Conservation (phyloP, 257 asterid genomes). For the Jacaranda copaia region DNA sequence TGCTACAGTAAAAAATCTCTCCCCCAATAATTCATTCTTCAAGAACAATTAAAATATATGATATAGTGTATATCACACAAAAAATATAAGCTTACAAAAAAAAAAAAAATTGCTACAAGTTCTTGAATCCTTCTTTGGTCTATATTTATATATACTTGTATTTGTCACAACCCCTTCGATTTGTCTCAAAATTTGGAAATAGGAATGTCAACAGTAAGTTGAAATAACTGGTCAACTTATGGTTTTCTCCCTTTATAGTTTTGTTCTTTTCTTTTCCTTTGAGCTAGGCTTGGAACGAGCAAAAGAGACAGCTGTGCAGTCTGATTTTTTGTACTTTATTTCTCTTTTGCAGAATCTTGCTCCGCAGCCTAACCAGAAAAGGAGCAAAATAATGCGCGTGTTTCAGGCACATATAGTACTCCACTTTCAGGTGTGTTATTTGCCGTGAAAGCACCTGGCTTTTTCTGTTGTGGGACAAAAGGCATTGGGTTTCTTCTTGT, state of each 20-base stretch:
- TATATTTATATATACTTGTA: conserved; percentile 9
- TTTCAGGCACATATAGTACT: conserved; percentile 35
- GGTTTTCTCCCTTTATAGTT: conserved; percentile 4
- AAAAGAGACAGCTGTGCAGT: conserved; percentile 47
- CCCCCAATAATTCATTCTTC: too few species aligned
- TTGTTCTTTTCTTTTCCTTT: conserved; percentile 30
- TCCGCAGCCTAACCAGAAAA: conserved; percentile 31
- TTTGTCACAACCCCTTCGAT: conserved; percentile 30
- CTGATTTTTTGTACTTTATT: conserved; percentile 34
- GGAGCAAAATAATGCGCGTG: conserved; percentile 39
- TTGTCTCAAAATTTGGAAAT: conserved; percentile 25
- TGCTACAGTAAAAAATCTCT: too few species aligned
- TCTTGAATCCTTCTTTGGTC: not conserved
- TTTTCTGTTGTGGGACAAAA: conserved; percentile 13
- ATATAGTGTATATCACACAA: too few species aligned
- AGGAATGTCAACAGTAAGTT: conserved; percentile 39
- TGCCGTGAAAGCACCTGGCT: conserved; percentile 36
- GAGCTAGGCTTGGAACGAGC: conserved; percentile 39
- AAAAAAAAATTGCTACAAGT: too few species aligned
- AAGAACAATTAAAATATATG: too few species aligned
- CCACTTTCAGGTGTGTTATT: conserved; percentile 42
- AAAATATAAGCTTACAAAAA: too few species aligned
- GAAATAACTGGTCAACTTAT: conserved; percentile 47
- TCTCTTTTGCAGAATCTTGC: conserved; percentile 30
- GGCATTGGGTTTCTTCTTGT: not conserved